These are phyloP conservation scores for Nematodospora anomalae DNA, from an alignment of 1,139 yeast genomes.

Conservation along the genomic window DNA sequence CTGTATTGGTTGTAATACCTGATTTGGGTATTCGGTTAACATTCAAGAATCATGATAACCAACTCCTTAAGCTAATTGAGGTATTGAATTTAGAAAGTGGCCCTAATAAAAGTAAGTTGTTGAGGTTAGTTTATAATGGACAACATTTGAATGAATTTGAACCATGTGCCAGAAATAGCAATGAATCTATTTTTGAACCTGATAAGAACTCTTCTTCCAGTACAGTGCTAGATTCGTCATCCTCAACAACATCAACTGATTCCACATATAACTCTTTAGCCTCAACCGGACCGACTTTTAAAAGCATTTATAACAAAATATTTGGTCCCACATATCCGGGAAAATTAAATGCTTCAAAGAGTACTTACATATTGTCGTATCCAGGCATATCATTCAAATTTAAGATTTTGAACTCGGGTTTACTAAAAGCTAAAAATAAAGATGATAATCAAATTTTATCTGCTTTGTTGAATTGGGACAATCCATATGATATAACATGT, in stretches of 20 bases:
- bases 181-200: not conserved
- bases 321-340: constrained; percentile 71
- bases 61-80: constrained; percentile 48
- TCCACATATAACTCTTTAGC: constrained; percentile 8
- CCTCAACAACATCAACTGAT: constrained; percentile 8
- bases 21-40: constrained; percentile 37
- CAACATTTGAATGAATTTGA: constrained; percentile 28
- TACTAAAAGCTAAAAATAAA: constrained; percentile 18
- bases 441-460: constrained; percentile 24
- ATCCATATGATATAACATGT: constrained; percentile 34
- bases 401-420: constrained; percentile 21
- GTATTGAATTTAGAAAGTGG: constrained; percentile 28
- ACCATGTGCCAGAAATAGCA: constrained; percentile 1
- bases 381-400: constrained; percentile 57
- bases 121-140: constrained; percentile 35
- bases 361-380: constrained; percentile 47
- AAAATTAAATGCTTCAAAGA: constrained; percentile 18
- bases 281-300: constrained; percentile 28
- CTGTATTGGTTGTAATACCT: constrained; percentile 32
- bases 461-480: constrained; percentile 34
- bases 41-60: constrained; percentile 42
- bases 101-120: constrained; percentile 1
- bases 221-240: constrained; percentile 6
- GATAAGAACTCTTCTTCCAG: constrained; percentile 3
- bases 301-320: constrained; percentile 51